Evolutionary conservation across 495 filamentous ascomycete species (phyloP).

Genomic region (Pseudotulostoma volvatum): DNA sequence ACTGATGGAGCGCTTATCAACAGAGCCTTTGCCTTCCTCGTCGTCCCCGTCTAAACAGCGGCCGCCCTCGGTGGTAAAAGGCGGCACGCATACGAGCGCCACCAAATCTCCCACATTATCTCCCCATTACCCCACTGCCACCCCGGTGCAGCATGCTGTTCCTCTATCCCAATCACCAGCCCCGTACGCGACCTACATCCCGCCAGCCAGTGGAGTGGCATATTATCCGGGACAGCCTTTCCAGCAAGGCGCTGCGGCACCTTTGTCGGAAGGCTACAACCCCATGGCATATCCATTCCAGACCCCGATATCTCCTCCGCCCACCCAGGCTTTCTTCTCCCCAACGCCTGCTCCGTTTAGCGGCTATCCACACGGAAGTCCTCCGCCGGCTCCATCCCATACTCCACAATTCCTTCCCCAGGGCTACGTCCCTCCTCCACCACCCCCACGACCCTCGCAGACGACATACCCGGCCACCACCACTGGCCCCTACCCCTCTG

Average conservation of each 20-base stretch:
- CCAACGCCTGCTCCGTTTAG: constrained; percentile 21
- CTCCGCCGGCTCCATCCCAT: constrained; percentile 14
- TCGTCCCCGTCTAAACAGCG: constrained; percentile 23
- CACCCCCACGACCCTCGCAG: constrained; percentile 68
- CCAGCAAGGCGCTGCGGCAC: constrained; percentile 30
- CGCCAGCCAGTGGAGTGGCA: constrained; percentile 9
- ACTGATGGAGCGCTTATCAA: constrained; percentile 90
- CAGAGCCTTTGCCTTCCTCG: constrained; percentile 40
- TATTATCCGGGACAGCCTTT: constrained; percentile 26
- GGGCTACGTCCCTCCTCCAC: constrained; percentile 82
- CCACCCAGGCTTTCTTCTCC: constrained; percentile 28
- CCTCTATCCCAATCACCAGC: constrained; percentile 27
- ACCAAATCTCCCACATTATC: constrained; percentile 24
- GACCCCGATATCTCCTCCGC: constrained; percentile 29
- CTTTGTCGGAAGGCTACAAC: constrained; percentile 34
- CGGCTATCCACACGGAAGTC: constrained; percentile 14
- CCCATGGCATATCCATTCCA: constrained; percentile 38
- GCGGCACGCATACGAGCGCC: constrained; percentile 31
- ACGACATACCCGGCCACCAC: constrained; percentile 47
- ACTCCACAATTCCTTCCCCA: constrained; percentile 41
- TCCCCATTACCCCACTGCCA: constrained; percentile 30
- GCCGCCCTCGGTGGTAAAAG: constrained; percentile 27
- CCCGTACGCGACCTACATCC: constrained; percentile 26
- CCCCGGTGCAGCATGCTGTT: constrained; percentile 14
- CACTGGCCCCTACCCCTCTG: constrained; percentile 34